phyloP scores from a whole-genome alignment of 352 stramenopile genomes.

The Plasmopara muralis region DNA sequence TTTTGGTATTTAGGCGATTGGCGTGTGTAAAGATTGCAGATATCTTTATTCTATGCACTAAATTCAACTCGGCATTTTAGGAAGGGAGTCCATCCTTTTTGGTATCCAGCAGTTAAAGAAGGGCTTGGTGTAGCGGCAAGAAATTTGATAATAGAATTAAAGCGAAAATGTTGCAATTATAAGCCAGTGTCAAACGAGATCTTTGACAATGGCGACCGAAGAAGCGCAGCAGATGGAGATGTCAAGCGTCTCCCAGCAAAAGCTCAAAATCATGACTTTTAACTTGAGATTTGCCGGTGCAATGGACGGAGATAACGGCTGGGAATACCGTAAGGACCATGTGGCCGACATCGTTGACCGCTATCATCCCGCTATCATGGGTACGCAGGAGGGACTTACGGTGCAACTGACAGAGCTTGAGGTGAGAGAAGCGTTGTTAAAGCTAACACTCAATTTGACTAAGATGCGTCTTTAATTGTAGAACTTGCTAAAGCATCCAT shows the following conservation, averaged over 20 bases:
- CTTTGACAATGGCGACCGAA: neutral
- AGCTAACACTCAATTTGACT: neutral
- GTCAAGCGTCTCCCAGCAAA: slow-evolving; percentile 36
- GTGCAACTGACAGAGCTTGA: slow-evolving; percentile 55
- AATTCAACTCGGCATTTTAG: too few species aligned
- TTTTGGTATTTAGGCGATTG: too few species aligned
- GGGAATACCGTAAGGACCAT: slow-evolving; percentile 64
- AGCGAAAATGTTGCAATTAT: too few species aligned
- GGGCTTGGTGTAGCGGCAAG: too few species aligned
- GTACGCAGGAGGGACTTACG: slow-evolving; percentile 73
- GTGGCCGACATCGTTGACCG: slow-evolving; percentile 68
- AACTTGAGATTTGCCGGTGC: slow-evolving; percentile 67
- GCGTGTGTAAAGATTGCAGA: too few species aligned
- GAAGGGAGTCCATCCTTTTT: too few species aligned
- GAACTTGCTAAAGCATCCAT: slow-evolving; percentile 43
- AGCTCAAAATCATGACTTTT: slow-evolving; percentile 80
- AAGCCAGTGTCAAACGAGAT: too few species aligned
- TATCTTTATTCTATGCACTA: too few species aligned
- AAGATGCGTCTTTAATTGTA: slow-evolving; percentile 11
- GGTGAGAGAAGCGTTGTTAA: slow-evolving; percentile 7
- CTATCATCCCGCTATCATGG: slow-evolving; percentile 64
- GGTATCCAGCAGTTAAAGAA: too few species aligned
- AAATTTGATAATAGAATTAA: too few species aligned
- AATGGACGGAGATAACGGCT: slow-evolving; percentile 59
- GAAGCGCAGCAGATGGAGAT: slow-evolving; percentile 9